These are phyloP conservation scores for Lentinula lateritia DNA, from an alignment of 768 basidiomycete genomes.

Conservation along the genomic window DNA sequence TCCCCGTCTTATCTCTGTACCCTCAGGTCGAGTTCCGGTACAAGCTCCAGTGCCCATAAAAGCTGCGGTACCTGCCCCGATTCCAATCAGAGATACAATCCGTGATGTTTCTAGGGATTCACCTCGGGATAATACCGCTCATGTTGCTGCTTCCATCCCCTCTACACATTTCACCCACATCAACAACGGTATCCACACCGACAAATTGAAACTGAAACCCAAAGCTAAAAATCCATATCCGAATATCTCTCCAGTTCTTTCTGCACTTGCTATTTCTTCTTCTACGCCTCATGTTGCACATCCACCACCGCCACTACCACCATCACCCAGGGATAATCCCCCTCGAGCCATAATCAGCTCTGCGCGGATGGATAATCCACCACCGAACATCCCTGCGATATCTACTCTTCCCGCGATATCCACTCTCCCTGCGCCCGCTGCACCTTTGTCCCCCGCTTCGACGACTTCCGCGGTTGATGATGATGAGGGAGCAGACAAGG, in stretches of 20 bases:
- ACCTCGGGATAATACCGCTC: too few species aligned
- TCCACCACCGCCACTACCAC: too few species aligned
- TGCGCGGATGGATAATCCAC: neutral
- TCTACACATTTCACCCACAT: neutral
- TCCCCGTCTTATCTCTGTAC: neutral
- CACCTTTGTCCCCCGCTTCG: neutral
- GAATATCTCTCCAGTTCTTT: neutral
- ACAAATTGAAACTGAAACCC: neutral
- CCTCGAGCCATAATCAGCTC: neutral
- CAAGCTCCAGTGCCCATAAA: too few species aligned
- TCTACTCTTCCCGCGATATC: neutral
- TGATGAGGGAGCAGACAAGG: neutral
- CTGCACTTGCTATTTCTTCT: neutral
- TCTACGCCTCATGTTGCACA: neutral
- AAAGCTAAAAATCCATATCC: neutral
- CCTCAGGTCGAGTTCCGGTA: neutral
- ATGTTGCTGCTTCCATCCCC: neutral
- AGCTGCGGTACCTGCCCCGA: too few species aligned
- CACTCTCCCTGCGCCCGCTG: neutral
- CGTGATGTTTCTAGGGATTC: too few species aligned
- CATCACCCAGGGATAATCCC: neutral
- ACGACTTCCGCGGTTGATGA: neutral
- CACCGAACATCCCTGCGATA: neutral
- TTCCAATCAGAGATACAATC: too few species aligned
- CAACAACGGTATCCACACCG: too few species aligned